These are phyloP conservation scores for Mrakia gelida DNA, from an alignment of 768 basidiomycete genomes.

Conservation along the genomic window DNA sequence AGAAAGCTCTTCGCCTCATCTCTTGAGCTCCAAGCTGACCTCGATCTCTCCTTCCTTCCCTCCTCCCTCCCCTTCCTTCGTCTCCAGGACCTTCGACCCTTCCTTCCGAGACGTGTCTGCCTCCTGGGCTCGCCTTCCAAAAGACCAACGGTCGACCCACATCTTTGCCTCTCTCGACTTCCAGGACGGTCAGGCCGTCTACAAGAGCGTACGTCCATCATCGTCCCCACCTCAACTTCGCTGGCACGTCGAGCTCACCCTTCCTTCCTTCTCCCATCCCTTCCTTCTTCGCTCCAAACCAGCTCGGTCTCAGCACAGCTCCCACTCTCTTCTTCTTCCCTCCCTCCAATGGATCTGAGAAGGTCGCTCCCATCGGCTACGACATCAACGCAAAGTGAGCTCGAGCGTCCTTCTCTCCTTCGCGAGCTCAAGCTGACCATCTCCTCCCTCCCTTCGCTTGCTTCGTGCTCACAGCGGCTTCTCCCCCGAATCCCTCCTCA, in stretches of 20 bases:
- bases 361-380: slow-evolving; percentile 59
- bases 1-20: not conserved
- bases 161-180: slow-evolving; percentile 94
- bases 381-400: slow-evolving; percentile 45
- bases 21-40: not conserved
- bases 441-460: not conserved
- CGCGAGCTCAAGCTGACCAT: not conserved
- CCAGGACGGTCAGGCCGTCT: slow-evolving; percentile 65
- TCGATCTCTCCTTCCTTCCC: not conserved
- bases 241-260: slow-evolving; percentile 11
- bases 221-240: not conserved
- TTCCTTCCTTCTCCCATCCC: not conserved
- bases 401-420: not conserved
- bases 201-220: slow-evolving; percentile 62
- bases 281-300: slow-evolving; percentile 10
- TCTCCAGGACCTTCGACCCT: slow-evolving; percentile 73
- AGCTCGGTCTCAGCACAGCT: slow-evolving; percentile 80
- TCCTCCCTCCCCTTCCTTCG: not conserved
- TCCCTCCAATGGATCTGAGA: slow-evolving; percentile 58
- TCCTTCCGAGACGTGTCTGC: slow-evolving; percentile 73
- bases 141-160: slow-evolving; percentile 66
- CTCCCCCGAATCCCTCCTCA: slow-evolving; percentile 68
- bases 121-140: slow-evolving; percentile 67
- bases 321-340: slow-evolving; percentile 76
- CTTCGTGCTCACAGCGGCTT: slow-evolving; percentile 62